Conservation (phyloP, 1,284 basidiomycete genomes). For the Sanghuangporus baumii region DNA sequence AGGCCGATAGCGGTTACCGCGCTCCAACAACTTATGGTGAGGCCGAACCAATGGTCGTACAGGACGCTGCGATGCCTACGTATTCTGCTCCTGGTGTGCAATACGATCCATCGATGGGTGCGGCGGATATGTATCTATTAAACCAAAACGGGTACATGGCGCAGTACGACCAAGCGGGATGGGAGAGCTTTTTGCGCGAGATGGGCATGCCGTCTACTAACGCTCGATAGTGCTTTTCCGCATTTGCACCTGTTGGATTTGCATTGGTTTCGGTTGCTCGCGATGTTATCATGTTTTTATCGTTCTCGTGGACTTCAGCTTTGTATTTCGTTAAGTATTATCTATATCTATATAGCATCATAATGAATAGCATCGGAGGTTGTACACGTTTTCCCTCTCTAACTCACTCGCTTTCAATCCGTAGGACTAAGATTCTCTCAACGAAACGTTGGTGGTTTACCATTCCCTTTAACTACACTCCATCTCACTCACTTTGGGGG, state of each 20-base stretch:
- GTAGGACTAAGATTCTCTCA: no score
- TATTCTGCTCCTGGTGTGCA: conserved; percentile 1
- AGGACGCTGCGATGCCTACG: background rate
- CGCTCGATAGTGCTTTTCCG: background rate
- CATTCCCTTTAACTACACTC: no score
- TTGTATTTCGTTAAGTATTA: no score
- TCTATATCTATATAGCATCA: no score
- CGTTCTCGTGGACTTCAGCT: background rate
- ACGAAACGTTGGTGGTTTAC: no score
- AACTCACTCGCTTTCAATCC: no score
- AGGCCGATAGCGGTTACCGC: background rate
- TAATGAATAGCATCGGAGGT: no score
- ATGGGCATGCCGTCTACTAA: conserved; percentile 1
- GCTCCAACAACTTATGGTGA: background rate
- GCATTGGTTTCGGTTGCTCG: background rate
- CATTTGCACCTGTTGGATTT: background rate
- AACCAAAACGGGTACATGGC: background rate
- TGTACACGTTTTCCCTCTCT: no score
- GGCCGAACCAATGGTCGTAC: background rate
- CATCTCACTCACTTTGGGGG: no score
- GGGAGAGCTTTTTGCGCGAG: conserved; percentile 10
- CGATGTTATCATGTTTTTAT: background rate
- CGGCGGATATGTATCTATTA: background rate
- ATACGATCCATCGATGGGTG: background rate
- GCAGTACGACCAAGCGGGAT: background rate